Evolutionary conservation across 148 eudicot species (phyloP).

Genomic region (Fagopyrum esculentum): DNA sequence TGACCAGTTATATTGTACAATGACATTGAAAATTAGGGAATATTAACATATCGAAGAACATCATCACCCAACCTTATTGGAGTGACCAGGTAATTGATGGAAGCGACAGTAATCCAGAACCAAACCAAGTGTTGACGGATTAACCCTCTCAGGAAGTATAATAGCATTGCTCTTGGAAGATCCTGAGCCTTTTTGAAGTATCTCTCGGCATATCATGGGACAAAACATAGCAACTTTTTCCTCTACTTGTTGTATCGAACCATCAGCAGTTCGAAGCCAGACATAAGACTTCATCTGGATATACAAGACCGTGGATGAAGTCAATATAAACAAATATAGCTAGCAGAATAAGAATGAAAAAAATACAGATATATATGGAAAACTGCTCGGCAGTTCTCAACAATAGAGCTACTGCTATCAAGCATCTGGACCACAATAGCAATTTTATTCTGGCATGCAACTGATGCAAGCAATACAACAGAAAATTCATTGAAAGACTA

Average conservation of each 20-base stretch:
- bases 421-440: background rate
- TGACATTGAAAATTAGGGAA: background rate
- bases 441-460: background rate
- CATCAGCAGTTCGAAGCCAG: slow-evolving; percentile 83
- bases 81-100: slow-evolving; percentile 77
- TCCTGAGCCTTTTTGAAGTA: slow-evolving; percentile 70
- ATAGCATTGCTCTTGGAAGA: slow-evolving; percentile 72
- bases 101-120: slow-evolving; percentile 77
- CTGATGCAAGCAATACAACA: background rate
- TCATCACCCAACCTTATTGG: slow-evolving; percentile 52
- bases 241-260: slow-evolving; percentile 79
- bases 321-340: background rate
- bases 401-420: background rate
- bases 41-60: slow-evolving; percentile 4
- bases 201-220: slow-evolving; percentile 68
- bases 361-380: background rate
- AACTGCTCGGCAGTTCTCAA: background rate
- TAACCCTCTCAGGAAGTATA: slow-evolving; percentile 71
- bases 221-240: slow-evolving; percentile 90
- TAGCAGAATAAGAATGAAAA: background rate
- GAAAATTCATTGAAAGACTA: background rate
- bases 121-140: slow-evolving; percentile 51
- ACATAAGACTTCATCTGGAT: slow-evolving; percentile 70
- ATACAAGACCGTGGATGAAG: slow-evolving; percentile 12
- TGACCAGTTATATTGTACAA: background rate